These are phyloP conservation scores for Atkinsonella texensis DNA, from an alignment of 2,329 filamentous ascomycete genomes.

Conservation along the genomic window DNA sequence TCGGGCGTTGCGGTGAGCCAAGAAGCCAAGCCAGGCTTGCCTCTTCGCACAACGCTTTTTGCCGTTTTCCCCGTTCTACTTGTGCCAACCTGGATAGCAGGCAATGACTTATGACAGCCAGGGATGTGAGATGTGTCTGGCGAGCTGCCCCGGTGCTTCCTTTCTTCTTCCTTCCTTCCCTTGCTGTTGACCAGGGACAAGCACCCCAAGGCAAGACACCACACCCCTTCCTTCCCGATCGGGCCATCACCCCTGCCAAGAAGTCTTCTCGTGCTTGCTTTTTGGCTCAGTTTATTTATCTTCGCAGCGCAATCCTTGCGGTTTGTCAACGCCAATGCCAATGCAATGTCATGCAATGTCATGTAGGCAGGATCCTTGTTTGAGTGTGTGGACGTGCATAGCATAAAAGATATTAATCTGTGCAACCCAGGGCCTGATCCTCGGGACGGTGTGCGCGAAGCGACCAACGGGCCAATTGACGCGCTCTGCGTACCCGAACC, in stretches of 20 bases:
- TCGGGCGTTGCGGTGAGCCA: conserved; percentile 1
- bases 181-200: not conserved
- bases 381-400: not conserved
- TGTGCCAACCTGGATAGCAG: too few species aligned
- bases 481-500: not conserved
- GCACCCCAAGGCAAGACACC: not conserved
- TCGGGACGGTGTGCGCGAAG: not conserved
- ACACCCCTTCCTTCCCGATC: conserved; percentile 3
- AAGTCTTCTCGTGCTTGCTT: not conserved
- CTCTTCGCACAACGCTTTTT: not conserved
- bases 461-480: conserved; percentile 2
- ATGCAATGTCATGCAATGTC: not conserved
- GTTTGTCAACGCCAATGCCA: not conserved
- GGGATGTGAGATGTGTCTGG: too few species aligned
- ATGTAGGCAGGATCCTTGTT: not conserved
- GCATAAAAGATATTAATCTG: not conserved
- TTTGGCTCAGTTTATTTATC: not conserved
- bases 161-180: not conserved
- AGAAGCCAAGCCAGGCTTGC: not conserved
- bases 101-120: too few species aligned
- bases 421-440: conserved; percentile 1
- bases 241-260: not conserved
- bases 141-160: too few species aligned
- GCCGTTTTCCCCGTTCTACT: too few species aligned
- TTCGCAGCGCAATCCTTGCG: not conserved